phyloP scores from a whole-genome alignment of 2,329 filamentous ascomycete species.

The Diplodia intermedia region DNA sequence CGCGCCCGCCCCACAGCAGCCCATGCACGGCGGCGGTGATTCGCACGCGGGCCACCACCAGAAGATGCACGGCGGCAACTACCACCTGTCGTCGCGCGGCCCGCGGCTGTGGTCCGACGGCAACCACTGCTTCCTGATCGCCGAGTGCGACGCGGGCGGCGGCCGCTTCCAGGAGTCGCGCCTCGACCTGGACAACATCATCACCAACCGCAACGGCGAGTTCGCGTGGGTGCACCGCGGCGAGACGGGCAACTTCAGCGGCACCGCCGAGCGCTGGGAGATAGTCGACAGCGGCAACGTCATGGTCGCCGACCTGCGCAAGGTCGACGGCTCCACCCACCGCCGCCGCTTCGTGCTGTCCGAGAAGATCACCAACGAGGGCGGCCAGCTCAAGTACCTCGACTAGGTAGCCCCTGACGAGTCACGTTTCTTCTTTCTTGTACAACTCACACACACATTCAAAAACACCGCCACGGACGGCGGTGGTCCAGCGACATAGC shows the following conservation, averaged over 20 bases:
- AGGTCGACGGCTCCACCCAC: constrained; percentile 3
- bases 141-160: constrained; percentile 21
- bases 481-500: no score
- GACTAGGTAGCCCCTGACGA: neutral
- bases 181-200: constrained; percentile 14
- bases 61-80: constrained; percentile 29
- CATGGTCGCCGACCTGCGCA: constrained; percentile 16
- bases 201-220: constrained; percentile 20
- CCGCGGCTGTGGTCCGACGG: constrained; percentile 10
- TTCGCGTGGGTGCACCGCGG: constrained; percentile 21
- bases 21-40: neutral
- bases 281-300: constrained; percentile 22
- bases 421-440: neutral
- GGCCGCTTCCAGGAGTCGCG: constrained; percentile 11
- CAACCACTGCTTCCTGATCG: constrained; percentile 24
- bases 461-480: neutral
- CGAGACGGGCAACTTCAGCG: constrained; percentile 21
- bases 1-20: neutral
- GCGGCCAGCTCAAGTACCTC: constrained; percentile 10
- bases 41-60: constrained; percentile 16
- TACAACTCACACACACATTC: neutral
- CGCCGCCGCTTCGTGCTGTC: constrained; percentile 3
- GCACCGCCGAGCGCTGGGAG: constrained; percentile 16
- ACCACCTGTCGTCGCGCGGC: constrained; percentile 14
- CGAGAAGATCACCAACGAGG: constrained; percentile 18